These are phyloP conservation scores for Arthroderma uncinatum DNA, from an alignment of 2,329 filamentous ascomycete genomes.

Conservation along the genomic window DNA sequence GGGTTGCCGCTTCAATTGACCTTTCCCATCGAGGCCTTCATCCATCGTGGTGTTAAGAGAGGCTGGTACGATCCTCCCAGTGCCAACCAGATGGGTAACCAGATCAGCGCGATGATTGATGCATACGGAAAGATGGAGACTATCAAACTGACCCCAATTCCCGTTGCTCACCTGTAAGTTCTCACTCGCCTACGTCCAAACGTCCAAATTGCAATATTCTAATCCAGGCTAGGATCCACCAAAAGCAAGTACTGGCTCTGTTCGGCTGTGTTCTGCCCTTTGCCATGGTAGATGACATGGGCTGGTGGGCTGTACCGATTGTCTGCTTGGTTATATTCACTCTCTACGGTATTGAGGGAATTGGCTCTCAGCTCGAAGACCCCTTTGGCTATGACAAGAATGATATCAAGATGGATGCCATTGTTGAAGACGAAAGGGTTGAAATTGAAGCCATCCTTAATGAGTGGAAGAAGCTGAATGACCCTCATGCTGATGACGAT, in stretches of 20 bases:
- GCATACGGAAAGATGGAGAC: slow-evolving; percentile 56
- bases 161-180: slow-evolving; percentile 47
- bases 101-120: slow-evolving; percentile 46
- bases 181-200: slow-evolving; percentile 2
- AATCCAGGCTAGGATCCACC: slow-evolving; percentile 44
- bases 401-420: slow-evolving; percentile 57
- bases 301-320: slow-evolving; percentile 51
- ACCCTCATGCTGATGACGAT: slow-evolving; percentile 13
- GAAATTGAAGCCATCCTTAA: slow-evolving; percentile 49
- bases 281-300: slow-evolving; percentile 51
- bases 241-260: slow-evolving; percentile 52
- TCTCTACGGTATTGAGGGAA: slow-evolving; percentile 53
- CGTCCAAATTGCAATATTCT: no score
- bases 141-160: slow-evolving; percentile 52
- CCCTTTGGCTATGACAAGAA: slow-evolving; percentile 56
- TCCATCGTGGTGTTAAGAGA: slow-evolving; percentile 44
- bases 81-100: slow-evolving; percentile 46
- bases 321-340: slow-evolving; percentile 52
- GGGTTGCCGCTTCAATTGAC: slow-evolving; percentile 50
- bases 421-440: slow-evolving; percentile 48
- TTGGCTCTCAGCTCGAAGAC: slow-evolving; percentile 53
- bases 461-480: slow-evolving; percentile 42
- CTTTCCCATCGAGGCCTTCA: slow-evolving; percentile 50
- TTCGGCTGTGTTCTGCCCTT: slow-evolving; percentile 52
- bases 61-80: slow-evolving; percentile 52